Conservation (phyloP, 2,329 filamentous ascomycete genomes). For the Coccinonectria pachysandricola region DNA sequence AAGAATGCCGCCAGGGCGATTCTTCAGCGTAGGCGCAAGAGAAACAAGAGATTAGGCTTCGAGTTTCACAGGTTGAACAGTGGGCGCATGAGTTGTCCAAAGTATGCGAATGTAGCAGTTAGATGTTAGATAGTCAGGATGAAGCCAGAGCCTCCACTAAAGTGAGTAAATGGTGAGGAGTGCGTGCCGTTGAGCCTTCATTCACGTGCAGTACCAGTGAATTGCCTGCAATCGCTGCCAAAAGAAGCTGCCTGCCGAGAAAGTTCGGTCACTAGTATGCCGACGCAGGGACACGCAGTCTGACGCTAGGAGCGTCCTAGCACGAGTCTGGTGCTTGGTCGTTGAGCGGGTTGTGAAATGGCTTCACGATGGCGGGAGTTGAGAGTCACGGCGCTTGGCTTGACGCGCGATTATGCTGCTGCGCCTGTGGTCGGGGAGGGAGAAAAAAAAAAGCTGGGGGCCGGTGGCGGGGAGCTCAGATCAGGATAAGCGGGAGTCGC, state of each 20-base stretch:
- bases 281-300: no score
- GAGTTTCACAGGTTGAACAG: no score
- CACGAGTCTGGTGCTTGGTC: no score
- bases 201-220: constrained; percentile 12
- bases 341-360: constrained; percentile 9
- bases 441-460: constrained; percentile 12
- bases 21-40: no score
- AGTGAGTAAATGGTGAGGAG: constrained; percentile 3
- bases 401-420: constrained; percentile 23
- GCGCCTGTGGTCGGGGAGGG: constrained; percentile 19
- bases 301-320: no score
- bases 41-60: no score
- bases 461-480: constrained; percentile 20
- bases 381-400: constrained; percentile 20
- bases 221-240: constrained; percentile 13
- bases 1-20: no score
- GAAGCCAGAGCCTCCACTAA: constrained; percentile 2
- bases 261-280: no score
- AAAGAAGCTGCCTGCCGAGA: no score
- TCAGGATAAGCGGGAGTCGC: constrained; percentile 10
- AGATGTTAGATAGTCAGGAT: constrained; percentile 2
- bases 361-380: constrained; percentile 8
- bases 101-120: no score
- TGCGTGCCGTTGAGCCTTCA: constrained; percentile 6
- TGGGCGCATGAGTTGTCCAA: no score